A percentile compares a stretch with the other conserved stretches of the same genome.
These are phyloP conservation scores for Gynandropsis gynandra DNA, from an alignment of 345 rosid species.

Conservation along the genomic window DNA sequence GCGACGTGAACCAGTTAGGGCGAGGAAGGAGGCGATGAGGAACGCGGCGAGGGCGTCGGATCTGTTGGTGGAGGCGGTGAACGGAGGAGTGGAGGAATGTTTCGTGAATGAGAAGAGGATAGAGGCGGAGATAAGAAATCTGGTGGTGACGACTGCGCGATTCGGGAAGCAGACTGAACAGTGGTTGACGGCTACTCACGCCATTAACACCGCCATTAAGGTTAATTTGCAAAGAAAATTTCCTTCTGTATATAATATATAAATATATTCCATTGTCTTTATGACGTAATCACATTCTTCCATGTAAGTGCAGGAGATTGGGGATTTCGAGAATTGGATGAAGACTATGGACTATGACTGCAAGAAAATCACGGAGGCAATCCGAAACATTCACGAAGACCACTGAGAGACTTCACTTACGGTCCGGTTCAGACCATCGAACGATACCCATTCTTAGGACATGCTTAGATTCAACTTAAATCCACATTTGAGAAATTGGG, in stretches of 20 bases:
- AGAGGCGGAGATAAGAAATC: constrained; percentile 63
- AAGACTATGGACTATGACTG: constrained; percentile 90
- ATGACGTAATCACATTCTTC: neutral
- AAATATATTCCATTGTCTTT: no score
- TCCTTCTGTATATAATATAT: no score
- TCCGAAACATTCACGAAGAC: constrained; percentile 56
- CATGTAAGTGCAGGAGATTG: constrained; percentile 51
- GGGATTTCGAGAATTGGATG: constrained; percentile 97
- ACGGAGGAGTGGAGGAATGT: constrained; percentile 76
- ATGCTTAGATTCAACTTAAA: neutral
- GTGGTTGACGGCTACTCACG: constrained; percentile 69
- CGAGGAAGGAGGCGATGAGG: constrained; percentile 62
- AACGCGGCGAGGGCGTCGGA: constrained; percentile 61
- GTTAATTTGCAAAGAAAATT: no score
- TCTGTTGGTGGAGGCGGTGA: constrained; percentile 67
- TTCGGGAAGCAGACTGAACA: constrained; percentile 77
- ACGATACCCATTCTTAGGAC: no score
- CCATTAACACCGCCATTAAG: constrained; percentile 75
- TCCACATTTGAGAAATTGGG: neutral
- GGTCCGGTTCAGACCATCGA: no score
- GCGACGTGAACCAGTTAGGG: constrained; percentile 37
- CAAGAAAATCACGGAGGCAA: constrained; percentile 68
- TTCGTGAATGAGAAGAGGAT: constrained; percentile 74
- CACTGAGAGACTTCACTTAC: constrained; percentile 1
- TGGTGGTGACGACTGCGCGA: constrained; percentile 48